Evolutionary conservation across 495 filamentous ascomycete genomes (phyloP), one percentile per base, ranked within the genome.

Genomic region (Daldinia loculata): DNA sequence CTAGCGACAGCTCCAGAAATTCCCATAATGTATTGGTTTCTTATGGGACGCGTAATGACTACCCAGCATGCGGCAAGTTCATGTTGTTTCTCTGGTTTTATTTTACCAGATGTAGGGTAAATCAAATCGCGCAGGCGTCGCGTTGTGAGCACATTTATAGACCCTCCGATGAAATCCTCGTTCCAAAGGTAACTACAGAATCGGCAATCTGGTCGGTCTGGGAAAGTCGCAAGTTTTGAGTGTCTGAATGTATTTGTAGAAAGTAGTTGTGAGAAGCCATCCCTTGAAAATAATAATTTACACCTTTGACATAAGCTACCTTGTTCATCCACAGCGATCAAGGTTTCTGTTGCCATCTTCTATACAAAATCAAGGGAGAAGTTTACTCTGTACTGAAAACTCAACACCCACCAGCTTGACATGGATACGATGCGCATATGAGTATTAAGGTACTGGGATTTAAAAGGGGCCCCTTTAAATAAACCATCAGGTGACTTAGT

Each of bases 141-240:
- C 15, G 58, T 36, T 7, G 41, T 24, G 34, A 51, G 30, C 12
- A 53, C 55, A 8, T 63, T 50, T 6, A 15, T 41, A 17, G 63
- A 43, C 22, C 17, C 29, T 15, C 63, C 55, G 8, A 66, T 19
- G 17, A 66, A 59, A n/a, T 66, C 63, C 3, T 51, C 55, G n/a
- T 51, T 66, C 63, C 63, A 66, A 9, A 66, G 43, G 34, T 66
- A 66, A 29, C 14, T 59, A 24, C 63, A 66, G 24, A 66, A 66
- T 30, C 24, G 41, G 32, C 63, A 66, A 30, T 52, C 45, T 14
- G 30, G 4, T 14, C 63, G 43, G 22, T 39, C 24, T 11, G 55
- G 55, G 43, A 59, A 66, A 4, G 63, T 66, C 4, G 32, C 63
- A 8, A 66, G 32, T 9, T 17, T 56, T 24, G 63, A 66, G 30